A percentile compares a stretch with the other conserved stretches of the same genome.
Conservation (phyloP, 352 stramenopile species). For the Halophytophthora polymorphica region DNA sequence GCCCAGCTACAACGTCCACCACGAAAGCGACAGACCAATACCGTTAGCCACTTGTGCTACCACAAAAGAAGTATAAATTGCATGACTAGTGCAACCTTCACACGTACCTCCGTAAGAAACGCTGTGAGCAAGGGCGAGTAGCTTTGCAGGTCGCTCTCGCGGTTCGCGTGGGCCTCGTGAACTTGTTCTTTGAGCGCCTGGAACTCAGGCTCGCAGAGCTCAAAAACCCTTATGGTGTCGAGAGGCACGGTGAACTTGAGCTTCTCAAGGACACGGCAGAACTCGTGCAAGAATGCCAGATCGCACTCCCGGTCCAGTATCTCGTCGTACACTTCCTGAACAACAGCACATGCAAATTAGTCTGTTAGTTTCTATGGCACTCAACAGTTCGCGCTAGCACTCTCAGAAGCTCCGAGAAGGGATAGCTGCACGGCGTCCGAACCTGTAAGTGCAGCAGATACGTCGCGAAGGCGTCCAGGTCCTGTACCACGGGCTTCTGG, state of each 20-base stretch:
- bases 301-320: conserved; percentile 46
- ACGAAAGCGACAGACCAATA: neutral
- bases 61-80: neutral
- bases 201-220: conserved; percentile 45
- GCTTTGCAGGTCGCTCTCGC: conserved; percentile 28
- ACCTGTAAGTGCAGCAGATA: conserved; percentile 60
- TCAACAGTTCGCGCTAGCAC: too few species aligned
- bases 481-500: conserved; percentile 32
- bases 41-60: neutral
- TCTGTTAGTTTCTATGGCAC: too few species aligned
- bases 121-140: conserved; percentile 27
- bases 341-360: too few species aligned
- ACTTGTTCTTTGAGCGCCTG: conserved; percentile 34
- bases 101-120: conserved; percentile 9
- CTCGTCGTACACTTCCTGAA: conserved; percentile 45
- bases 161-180: conserved; percentile 20
- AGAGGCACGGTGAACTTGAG: conserved; percentile 34
- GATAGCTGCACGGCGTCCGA: neutral
- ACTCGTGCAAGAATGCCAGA: conserved; percentile 40
- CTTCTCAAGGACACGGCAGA: conserved; percentile 32
- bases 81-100: neutral
- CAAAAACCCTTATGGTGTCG: conserved; percentile 24
- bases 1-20: conserved; percentile 7
- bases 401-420: neutral
- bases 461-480: conserved; percentile 39